These are phyloP conservation scores for Jatropha multifida DNA, from an alignment of 441 rosid genomes.

Conservation along the genomic window DNA sequence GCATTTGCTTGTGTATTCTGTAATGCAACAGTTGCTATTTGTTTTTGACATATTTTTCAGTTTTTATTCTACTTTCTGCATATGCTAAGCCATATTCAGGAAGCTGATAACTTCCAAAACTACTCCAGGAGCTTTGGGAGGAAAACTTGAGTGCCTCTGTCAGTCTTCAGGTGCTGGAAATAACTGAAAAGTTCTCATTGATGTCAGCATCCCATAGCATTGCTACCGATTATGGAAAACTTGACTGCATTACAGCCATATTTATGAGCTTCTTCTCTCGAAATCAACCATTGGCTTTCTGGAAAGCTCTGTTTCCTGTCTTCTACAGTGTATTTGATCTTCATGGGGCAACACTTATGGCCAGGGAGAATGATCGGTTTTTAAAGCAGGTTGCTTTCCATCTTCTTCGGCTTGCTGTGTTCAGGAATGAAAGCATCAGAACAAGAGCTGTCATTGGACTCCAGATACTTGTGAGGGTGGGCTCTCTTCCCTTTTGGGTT, in stretches of 20 bases:
- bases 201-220: slow-evolving; percentile 92
- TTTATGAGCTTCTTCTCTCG: slow-evolving; percentile 88
- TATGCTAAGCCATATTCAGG: slow-evolving; percentile 15
- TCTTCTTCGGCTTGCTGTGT: slow-evolving; percentile 94
- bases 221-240: slow-evolving; percentile 98
- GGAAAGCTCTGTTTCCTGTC: slow-evolving; percentile 89
- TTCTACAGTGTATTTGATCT: slow-evolving; percentile 80
- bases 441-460: slow-evolving; percentile 94
- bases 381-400: slow-evolving; percentile 97
- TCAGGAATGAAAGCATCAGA: slow-evolving; percentile 90
- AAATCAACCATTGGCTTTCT: slow-evolving; percentile 90
- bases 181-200: slow-evolving; percentile 82
- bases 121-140: slow-evolving; percentile 97
- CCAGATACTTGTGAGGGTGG: slow-evolving; percentile 91
- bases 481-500: slow-evolving; percentile 28
- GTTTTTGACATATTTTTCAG: neutral
- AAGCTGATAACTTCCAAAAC: slow-evolving; percentile 30
- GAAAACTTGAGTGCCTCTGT: slow-evolving; percentile 98
- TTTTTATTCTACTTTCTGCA: slow-evolving; percentile 1
- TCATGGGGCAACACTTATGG: slow-evolving; percentile 96
- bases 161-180: slow-evolving; percentile 98
- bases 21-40: slow-evolving; percentile 13
- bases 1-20: slow-evolving; percentile 15
- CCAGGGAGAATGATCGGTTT: slow-evolving; percentile 99
- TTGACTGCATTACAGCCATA: slow-evolving; percentile 90